A percentile compares a stretch with the other conserved stretches of the same genome.
phyloP scores from a whole-genome alignment of 1,284 basidiomycete genomes.

The Cerioporus squamosus region DNA sequence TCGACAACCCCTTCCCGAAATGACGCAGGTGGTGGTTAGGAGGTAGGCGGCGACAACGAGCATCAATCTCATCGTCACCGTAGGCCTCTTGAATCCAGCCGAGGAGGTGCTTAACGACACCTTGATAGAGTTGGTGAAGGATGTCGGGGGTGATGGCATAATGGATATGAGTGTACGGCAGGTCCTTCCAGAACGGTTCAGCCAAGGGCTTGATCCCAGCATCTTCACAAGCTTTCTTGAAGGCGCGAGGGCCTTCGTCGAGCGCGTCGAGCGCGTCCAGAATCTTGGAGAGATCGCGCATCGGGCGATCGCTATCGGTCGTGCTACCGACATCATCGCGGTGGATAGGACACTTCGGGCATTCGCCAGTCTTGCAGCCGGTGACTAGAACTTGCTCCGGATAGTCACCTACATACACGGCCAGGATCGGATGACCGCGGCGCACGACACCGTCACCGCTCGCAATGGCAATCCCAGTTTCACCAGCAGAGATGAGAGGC shows the following conservation, averaged over 20 bases:
- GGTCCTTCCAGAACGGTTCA: constrained; percentile 27
- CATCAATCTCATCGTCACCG: constrained; percentile 26
- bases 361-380: not conserved
- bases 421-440: constrained; percentile 2
- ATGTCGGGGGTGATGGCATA: constrained; percentile 27
- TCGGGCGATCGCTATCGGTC: not conserved
- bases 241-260: constrained; percentile 39
- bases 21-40: constrained; percentile 20
- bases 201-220: not conserved
- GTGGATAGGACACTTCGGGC: constrained; percentile 1
- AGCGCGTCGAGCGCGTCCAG: constrained; percentile 43
- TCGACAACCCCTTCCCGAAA: constrained; percentile 28
- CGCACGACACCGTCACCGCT: constrained; percentile 30
- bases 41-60: constrained; percentile 22
- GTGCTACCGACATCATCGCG: not conserved
- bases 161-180: constrained; percentile 29
- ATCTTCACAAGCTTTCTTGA: constrained; percentile 3
- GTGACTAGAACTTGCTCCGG: constrained; percentile 32
- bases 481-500: constrained; percentile 16
- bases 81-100: constrained; percentile 20
- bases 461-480: constrained; percentile 22
- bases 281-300: constrained; percentile 24
- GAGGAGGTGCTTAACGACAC: constrained; percentile 34
- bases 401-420: constrained; percentile 22
- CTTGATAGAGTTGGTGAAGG: constrained; percentile 33